Evolutionary conservation across 257 asterid species (phyloP).

Genomic region (Avicennia marina): DNA sequence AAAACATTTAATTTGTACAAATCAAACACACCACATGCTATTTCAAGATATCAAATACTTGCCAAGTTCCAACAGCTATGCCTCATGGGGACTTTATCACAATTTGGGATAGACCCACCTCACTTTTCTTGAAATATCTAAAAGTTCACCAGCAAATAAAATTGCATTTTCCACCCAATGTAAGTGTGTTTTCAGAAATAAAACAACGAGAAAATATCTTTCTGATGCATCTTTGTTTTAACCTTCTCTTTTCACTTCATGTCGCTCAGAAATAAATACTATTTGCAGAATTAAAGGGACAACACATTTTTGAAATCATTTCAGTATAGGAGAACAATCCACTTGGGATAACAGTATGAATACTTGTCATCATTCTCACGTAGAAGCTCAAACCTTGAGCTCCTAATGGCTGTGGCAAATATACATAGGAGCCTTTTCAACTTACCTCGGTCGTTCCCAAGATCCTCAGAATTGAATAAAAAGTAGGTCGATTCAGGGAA

Average conservation of each 20-base stretch:
- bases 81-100: background rate
- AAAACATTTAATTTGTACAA: too few relatives aligned
- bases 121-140: background rate
- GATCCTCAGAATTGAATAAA: background rate
- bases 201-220: background rate
- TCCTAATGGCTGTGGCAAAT: background rate
- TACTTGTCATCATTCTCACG: background rate
- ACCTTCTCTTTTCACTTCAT: background rate
- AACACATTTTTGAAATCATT: background rate
- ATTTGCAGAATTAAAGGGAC: background rate
- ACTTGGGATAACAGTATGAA: background rate
- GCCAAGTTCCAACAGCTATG: background rate
- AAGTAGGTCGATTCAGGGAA: background rate
- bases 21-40: background rate
- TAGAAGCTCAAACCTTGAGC: slow-evolving; percentile 5
- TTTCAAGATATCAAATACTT: background rate
- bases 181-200: background rate
- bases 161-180: slow-evolving; percentile 4
- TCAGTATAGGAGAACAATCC: background rate
- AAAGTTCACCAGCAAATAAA: background rate
- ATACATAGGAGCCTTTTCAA: background rate
- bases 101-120: too few relatives aligned
- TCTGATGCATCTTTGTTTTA: background rate
- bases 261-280: background rate
- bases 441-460: background rate